A percentile compares a stretch with the other conserved stretches of the same genome.
phyloP scores from a whole-genome alignment of 1,139 yeast species.

The Scheffersomyces parashehatae region DNA sequence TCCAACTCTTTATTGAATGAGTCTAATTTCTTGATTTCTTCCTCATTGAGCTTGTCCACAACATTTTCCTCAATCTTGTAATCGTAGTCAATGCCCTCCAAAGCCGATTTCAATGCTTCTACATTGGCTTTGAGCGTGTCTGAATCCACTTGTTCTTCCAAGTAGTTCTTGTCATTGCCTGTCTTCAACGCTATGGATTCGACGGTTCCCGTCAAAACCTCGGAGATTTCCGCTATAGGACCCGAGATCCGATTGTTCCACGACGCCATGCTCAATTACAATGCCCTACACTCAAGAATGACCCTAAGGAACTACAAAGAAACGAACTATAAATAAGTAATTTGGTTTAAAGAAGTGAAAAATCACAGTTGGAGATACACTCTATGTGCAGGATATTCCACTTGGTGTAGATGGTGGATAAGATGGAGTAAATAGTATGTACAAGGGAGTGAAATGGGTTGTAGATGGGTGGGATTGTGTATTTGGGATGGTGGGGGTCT shows the following conservation, averaged over 20 bases:
- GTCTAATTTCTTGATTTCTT: conserved; percentile 10
- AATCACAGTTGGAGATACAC: no score
- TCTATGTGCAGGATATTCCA: no score
- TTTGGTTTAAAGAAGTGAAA: no score
- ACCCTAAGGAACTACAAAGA: no score
- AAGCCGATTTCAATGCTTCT: neutral
- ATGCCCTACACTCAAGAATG: no score
- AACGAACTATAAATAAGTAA: no score
- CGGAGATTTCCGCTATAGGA: neutral
- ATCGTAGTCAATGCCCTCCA: conserved; percentile 2
- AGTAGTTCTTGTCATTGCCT: neutral
- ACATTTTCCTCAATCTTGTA: conserved; percentile 6
- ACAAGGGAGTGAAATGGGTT: no score
- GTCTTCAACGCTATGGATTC: neutral
- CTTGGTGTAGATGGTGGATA: no score
- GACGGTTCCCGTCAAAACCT: neutral
- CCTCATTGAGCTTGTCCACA: conserved; percentile 5
- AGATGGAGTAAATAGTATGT: no score
- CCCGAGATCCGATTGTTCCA: neutral
- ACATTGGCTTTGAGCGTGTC: no score
- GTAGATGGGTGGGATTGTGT: no score
- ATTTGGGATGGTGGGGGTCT: no score
- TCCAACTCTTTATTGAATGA: conserved; percentile 20
- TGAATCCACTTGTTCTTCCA: neutral
- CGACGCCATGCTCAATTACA: neutral